phyloP scores from a whole-genome alignment of 2,329 filamentous ascomycete species.

The Exophiala calicioides region DNA sequence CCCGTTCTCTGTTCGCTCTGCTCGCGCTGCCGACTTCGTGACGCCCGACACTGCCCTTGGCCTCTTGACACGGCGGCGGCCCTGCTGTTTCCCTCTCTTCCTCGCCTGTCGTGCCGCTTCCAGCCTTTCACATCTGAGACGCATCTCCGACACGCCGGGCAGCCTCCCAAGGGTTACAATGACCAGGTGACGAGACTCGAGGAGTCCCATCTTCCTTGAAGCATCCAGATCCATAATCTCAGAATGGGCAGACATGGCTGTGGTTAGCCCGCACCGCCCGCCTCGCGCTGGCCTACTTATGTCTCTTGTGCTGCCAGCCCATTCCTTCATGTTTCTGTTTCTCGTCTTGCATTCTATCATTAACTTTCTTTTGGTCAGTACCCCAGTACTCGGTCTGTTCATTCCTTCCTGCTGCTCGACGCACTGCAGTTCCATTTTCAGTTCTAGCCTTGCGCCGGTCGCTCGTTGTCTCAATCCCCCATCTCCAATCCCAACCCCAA shows the following conservation, averaged over 20 bases:
- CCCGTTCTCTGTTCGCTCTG: slow-evolving; percentile 9
- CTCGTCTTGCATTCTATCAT: slow-evolving; percentile 23
- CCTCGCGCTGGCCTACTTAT: slow-evolving; percentile 23
- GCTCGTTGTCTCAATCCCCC: slow-evolving; percentile 24
- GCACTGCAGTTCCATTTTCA: slow-evolving; percentile 25
- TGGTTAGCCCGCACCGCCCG: slow-evolving; percentile 8
- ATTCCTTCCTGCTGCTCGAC: slow-evolving; percentile 29
- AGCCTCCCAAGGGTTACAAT: slow-evolving; percentile 20
- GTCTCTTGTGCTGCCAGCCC: slow-evolving; percentile 19
- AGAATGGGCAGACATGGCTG: slow-evolving; percentile 7
- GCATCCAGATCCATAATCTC: slow-evolving; percentile 28
- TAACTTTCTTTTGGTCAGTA: slow-evolving; percentile 9
- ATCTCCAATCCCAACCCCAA: slow-evolving; percentile 4
- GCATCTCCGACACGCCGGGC: slow-evolving; percentile 19
- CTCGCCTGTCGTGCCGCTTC: slow-evolving; percentile 17
- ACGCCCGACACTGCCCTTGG: slow-evolving; percentile 8
- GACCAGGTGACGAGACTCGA: slow-evolving; percentile 27
- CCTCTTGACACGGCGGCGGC: background rate
- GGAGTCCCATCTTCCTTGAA: slow-evolving; percentile 21
- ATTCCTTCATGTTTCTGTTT: slow-evolving; percentile 11
- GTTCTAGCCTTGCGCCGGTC: slow-evolving; percentile 28
- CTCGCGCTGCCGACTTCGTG: too few species aligned
- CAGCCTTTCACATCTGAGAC: slow-evolving; percentile 21
- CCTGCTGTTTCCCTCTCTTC: slow-evolving; percentile 2
- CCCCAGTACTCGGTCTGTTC: slow-evolving; percentile 21